These are phyloP conservation scores for Agrocybe praecox DNA, from an alignment of 768 basidiomycete species.

Conservation along the genomic window DNA sequence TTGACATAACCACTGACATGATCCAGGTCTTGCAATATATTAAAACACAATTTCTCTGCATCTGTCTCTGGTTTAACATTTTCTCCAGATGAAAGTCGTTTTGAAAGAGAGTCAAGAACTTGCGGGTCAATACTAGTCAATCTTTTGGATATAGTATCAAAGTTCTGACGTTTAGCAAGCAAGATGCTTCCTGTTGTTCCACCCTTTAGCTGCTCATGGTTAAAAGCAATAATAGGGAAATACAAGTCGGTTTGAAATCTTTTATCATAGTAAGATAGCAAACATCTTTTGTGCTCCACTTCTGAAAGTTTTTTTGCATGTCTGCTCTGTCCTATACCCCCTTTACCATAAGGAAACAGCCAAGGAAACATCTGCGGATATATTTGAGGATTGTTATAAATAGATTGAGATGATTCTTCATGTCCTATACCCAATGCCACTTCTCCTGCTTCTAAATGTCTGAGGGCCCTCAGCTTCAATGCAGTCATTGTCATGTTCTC, in stretches of 20 bases:
- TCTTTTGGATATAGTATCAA: constrained; percentile 26
- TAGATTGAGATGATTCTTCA: constrained; percentile 21
- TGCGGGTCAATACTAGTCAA: constrained; percentile 22
- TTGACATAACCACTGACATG: constrained; percentile 19
- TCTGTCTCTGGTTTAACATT: constrained; percentile 18
- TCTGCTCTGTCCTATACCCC: constrained; percentile 29
- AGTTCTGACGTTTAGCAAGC: constrained; percentile 19
- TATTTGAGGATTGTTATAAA: constrained; percentile 34
- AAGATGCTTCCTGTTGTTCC: constrained; percentile 25
- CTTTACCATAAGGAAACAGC: constrained; percentile 42
- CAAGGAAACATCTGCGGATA: constrained; percentile 43
- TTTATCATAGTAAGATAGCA: constrained; percentile 37
- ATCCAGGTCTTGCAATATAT: constrained; percentile 25
- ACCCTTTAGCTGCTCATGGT: constrained; percentile 39
- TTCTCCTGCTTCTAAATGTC: constrained; percentile 23
- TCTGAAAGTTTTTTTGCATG: constrained; percentile 16
- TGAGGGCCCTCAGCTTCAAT: constrained; percentile 21
- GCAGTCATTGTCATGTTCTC: constrained; percentile 12
- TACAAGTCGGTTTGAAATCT: constrained; percentile 34
- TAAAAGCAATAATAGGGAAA: constrained; percentile 39
- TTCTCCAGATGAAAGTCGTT: constrained; percentile 25
- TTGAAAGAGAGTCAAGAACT: constrained; percentile 16
- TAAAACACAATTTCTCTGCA: constrained; percentile 21
- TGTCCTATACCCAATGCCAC: constrained; percentile 19
- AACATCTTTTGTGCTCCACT: constrained; percentile 23